Percentiles rank a stretch among this genome's conserved stretches.
Conservation (phyloP, 2,329 filamentous ascomycete species). For the Magnaporthiopsis incrustans region DNA sequence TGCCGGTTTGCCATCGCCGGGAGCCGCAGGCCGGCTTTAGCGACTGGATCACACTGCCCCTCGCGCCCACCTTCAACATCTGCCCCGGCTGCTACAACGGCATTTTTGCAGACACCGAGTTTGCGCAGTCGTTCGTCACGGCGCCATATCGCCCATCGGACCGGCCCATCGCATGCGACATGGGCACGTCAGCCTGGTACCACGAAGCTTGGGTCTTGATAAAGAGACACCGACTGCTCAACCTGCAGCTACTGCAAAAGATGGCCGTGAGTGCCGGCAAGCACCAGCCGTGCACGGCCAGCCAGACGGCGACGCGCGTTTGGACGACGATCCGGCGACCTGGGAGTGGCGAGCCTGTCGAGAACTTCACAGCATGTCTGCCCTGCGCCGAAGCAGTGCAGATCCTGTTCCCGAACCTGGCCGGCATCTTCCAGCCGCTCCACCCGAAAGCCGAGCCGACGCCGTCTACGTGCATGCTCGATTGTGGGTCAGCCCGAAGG, state of each 20-base stretch:
- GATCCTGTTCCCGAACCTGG: constrained; percentile 63
- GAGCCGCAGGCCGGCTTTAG: constrained; percentile 53
- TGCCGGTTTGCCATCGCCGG: constrained; percentile 61
- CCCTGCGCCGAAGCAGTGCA: constrained; percentile 67
- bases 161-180: constrained; percentile 62
- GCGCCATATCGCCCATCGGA: constrained; percentile 49
- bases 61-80: constrained; percentile 65
- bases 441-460: constrained; percentile 36
- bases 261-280: constrained; percentile 56
- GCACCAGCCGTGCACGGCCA: constrained; percentile 50
- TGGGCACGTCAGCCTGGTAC: constrained; percentile 71
- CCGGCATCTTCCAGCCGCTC: constrained; percentile 54
- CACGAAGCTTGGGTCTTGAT: constrained; percentile 78
- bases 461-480: constrained; percentile 53
- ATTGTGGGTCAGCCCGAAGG: neutral
- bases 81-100: constrained; percentile 72
- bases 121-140: constrained; percentile 57
- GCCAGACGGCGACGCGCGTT: constrained; percentile 44
- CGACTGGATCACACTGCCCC: constrained; percentile 75
- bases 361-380: constrained; percentile 67
- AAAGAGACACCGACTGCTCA: constrained; percentile 57
- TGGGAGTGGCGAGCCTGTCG: constrained; percentile 52
- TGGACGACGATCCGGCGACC: constrained; percentile 75
- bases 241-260: constrained; percentile 61
- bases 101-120: constrained; percentile 61